phyloP scores from a whole-genome alignment of 176 grass and related monocot species.

The Raddia guianensis region DNA sequence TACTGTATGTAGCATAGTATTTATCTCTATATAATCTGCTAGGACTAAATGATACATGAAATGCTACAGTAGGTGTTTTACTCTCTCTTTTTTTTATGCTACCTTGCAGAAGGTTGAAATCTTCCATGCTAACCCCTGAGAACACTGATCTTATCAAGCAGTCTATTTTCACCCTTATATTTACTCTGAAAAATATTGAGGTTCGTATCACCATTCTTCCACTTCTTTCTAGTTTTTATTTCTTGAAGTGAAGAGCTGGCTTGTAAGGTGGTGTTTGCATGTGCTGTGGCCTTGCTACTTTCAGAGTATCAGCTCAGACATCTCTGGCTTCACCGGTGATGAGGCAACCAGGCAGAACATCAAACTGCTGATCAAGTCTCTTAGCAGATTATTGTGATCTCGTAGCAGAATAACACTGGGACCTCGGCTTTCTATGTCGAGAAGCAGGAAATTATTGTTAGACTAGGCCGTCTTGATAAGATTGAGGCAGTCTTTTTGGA shows the following conservation, averaged over 20 bases:
- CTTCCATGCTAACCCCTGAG: constrained; percentile 74
- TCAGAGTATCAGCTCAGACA: constrained; percentile 95
- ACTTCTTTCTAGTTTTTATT: neutral
- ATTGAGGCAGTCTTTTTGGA: constrained; percentile 17
- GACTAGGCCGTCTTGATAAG: constrained; percentile 26
- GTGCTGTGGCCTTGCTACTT: constrained; percentile 15
- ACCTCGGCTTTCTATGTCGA: neutral
- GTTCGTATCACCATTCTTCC: constrained; percentile 33
- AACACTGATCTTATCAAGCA: constrained; percentile 83
- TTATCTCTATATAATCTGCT: neutral
- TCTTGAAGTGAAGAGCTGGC: constrained; percentile 4
- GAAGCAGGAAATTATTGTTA: neutral
- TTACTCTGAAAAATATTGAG: constrained; percentile 96
- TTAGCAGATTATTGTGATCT: constrained; percentile 84
- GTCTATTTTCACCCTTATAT: constrained; percentile 89
- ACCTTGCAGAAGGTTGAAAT: constrained; percentile 76
- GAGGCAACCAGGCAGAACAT: constrained; percentile 76
- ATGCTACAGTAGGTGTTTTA: neutral
- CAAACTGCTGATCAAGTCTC: constrained; percentile 92
- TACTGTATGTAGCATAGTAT: neutral
- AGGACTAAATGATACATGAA: neutral
- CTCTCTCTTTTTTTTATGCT: neutral
- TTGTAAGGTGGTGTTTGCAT: neutral
- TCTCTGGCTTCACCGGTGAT: constrained; percentile 90
- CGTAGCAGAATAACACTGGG: constrained; percentile 3